Evolutionary conservation across 768 basidiomycete species (phyloP).

Genomic region (Boletus sp.): DNA sequence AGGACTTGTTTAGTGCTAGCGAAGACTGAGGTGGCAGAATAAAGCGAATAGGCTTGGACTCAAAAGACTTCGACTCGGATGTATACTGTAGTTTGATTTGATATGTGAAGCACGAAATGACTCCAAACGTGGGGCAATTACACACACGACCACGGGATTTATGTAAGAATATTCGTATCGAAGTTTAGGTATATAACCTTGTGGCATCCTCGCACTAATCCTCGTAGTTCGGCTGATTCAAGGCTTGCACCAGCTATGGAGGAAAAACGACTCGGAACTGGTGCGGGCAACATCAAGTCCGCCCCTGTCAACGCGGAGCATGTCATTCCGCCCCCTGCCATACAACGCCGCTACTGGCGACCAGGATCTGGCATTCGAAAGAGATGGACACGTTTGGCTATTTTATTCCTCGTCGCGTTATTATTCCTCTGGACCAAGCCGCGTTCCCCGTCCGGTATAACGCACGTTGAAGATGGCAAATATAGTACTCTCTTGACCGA

Average conservation of each 20-base stretch:
- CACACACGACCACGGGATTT: no score
- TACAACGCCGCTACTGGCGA: slow-evolving; percentile 4
- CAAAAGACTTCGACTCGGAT: no score
- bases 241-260: slow-evolving; percentile 13
- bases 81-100: no score
- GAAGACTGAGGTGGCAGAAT: slow-evolving; percentile 8
- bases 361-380: slow-evolving; percentile 3
- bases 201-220: background rate
- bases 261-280: slow-evolving; percentile 8
- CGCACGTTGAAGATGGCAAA: slow-evolving; percentile 8
- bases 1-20: slow-evolving; percentile 32
- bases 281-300: slow-evolving; percentile 3
- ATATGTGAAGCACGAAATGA: no score
- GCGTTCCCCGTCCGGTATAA: background rate
- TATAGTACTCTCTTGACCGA: slow-evolving; percentile 17
- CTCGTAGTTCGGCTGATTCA: background rate
- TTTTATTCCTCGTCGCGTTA: slow-evolving; percentile 9
- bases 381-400: slow-evolving; percentile 11
- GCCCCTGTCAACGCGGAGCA: background rate
- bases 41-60: background rate
- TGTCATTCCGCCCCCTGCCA: slow-evolving; percentile 21
- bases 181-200: no score
- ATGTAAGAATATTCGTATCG: no score
- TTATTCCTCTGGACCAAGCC: slow-evolving; percentile 17
- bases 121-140: no score